Percentiles rank a stretch among this genome's conserved stretches.
These are phyloP conservation scores for Paraphaeosphaeria minitans DNA, from an alignment of 2,329 filamentous ascomycete genomes.

Conservation along the genomic window DNA sequence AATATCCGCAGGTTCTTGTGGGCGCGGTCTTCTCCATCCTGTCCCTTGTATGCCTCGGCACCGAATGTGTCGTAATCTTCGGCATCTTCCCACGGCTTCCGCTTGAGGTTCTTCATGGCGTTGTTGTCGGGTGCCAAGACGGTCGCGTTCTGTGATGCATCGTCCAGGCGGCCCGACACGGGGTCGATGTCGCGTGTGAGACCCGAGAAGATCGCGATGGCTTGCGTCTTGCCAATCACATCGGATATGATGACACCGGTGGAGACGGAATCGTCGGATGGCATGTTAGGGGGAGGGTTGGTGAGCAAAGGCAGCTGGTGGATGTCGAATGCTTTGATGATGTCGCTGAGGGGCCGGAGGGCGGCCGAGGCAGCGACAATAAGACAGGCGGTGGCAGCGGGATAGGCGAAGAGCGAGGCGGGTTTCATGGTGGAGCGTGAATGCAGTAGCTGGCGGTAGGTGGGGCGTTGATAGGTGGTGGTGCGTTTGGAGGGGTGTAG, in stretches of 20 bases:
- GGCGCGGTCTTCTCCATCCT: constrained; percentile 75
- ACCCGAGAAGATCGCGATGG: constrained; percentile 81
- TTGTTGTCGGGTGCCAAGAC: constrained; percentile 87
- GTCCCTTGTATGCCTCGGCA: constrained; percentile 74
- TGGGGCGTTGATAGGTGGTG: constrained; percentile 9
- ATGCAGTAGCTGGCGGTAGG: constrained; percentile 11
- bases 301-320: constrained; percentile 39
- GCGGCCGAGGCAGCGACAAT: constrained; percentile 39
- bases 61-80: constrained; percentile 73
- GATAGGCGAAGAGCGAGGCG: constrained; percentile 28
- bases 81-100: constrained; percentile 85
- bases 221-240: constrained; percentile 77
- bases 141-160: constrained; percentile 72
- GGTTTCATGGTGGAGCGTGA: constrained; percentile 37
- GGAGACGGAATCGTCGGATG: constrained; percentile 33
- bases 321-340: constrained; percentile 36
- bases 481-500: constrained; percentile 23
- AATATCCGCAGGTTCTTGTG: constrained; percentile 77
- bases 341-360: constrained; percentile 37
- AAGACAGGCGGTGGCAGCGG: constrained; percentile 36
- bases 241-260: constrained; percentile 74
- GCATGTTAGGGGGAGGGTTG: constrained; percentile 30
- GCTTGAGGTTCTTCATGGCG: constrained; percentile 75
- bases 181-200: constrained; percentile 76
- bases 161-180: constrained; percentile 71